A percentile compares a stretch with the other conserved stretches of the same genome.
Evolutionary conservation across 352 stramenopile genomes (phyloP).

Genomic region (Globisporangium ultimum): DNA sequence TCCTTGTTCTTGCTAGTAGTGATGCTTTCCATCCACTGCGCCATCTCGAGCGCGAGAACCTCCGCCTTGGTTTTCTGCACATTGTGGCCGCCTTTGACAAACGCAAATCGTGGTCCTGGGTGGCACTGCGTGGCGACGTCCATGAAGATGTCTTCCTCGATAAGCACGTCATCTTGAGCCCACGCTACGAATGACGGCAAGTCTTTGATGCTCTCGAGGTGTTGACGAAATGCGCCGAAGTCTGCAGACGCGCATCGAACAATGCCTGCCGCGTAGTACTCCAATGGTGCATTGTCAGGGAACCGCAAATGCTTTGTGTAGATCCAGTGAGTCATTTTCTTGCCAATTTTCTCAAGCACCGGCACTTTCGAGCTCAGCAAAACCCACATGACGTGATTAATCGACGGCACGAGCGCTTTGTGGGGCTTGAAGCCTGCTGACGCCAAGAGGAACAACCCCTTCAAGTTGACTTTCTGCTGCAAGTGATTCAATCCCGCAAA

Average conservation of each 20-base stretch:
- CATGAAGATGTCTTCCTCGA: constrained; percentile 52
- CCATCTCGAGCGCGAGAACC: constrained; percentile 40
- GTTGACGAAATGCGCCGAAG: constrained; percentile 31
- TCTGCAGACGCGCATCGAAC: constrained; percentile 46
- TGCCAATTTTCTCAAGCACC: constrained; percentile 6
- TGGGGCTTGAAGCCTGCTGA: constrained; percentile 49
- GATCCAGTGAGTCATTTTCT: constrained; percentile 15
- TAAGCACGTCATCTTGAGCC: constrained; percentile 56
- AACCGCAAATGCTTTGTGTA: constrained; percentile 52
- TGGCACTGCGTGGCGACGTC: constrained; percentile 32
- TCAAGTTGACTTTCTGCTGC: constrained; percentile 26
- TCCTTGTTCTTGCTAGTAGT: constrained; percentile 9
- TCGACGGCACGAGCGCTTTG: constrained; percentile 30
- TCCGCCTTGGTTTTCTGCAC: constrained; percentile 71
- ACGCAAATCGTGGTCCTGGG: constrained; percentile 37
- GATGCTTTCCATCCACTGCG: constrained; percentile 41
- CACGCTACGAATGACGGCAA: constrained; percentile 53
- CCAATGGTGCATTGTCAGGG: constrained; percentile 26
- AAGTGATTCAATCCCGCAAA: constrained; percentile 39
- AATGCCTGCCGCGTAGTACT: constrained; percentile 61
- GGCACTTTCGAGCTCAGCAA: constrained; percentile 21
- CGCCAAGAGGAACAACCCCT: constrained; percentile 46
- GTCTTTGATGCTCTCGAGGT: constrained; percentile 21
- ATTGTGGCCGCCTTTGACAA: constrained; percentile 61
- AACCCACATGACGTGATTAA: constrained; percentile 35